Evolutionary conservation across 306 rosid genomes (phyloP), one percentile per base, ranked within the genome.

Genomic region (Cucurbita pepo): DNA sequence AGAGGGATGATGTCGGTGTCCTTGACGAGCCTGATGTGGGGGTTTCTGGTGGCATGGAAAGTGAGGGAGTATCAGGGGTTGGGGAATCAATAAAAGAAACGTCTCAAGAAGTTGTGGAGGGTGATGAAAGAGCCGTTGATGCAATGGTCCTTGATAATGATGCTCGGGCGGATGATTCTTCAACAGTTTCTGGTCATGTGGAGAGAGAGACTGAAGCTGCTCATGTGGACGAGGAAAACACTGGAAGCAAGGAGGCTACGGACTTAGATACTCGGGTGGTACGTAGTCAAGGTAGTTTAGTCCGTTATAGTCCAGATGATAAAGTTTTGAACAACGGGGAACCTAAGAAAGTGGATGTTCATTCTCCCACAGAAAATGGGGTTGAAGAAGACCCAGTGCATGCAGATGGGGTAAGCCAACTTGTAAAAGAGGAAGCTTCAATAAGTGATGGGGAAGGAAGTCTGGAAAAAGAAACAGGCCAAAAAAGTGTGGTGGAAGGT

Each of bases 41-140:
- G 41, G 75, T 56, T 75, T 76, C 75, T 1, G 75, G 69, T 15
- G 79, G 62, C 1, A n/a, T 37, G 53, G 75, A 30, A 30, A 47
- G 75, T 74, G 86, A 84, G 75, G 80, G 71, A 21, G 79, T 79
- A 40, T 78, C 77, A 15, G 78, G 37, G 57, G 66, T 8, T 59
- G 75, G 79, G 41, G 87, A 74, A 53, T 77, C 77, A 9, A 62
- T 48, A 6, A 82, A 80, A 45, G 79, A 60, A 61, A 44, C 30
- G 22, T 57, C 81, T 21, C 77, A 51, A 75, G 81, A 72, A 53
- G 72, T n/a, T 15, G 75, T 21, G 70, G 69, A 22, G 80, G 77
- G 71, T 44, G 75, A 41, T 44, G 75, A 6, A 18, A 73, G 51
- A 1, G 40, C 3, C 9, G 70, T 75, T 61, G 78, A 43, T 74